Evolutionary conservation across 2,329 filamentous ascomycete species (phyloP).

Genomic region (Neofusicoccum ribis): DNA sequence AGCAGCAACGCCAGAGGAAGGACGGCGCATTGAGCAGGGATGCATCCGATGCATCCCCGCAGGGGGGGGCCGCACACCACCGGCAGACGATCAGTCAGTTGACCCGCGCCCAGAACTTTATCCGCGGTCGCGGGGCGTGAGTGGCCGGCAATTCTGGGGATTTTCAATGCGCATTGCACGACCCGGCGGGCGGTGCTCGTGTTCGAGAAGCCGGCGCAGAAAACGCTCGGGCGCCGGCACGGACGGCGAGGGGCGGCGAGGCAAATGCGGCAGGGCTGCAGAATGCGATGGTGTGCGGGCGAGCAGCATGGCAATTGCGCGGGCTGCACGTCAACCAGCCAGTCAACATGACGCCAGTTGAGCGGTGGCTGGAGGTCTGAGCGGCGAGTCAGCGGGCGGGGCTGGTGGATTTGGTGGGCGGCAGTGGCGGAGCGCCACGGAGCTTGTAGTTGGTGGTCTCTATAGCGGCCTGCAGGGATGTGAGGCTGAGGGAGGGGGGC

Average conservation of each 20-base stretch:
- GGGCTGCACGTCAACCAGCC: not conserved
- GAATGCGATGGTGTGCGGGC: not conserved
- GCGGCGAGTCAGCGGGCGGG: constrained; percentile 13
- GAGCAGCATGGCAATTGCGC: not conserved
- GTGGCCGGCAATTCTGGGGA: not conserved
- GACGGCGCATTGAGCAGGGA: constrained; percentile 2
- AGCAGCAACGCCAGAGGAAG: not conserved
- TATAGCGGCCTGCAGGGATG: not conserved
- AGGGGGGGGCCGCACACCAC: not conserved
- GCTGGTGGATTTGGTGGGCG: constrained; percentile 7
- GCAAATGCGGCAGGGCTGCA: not conserved
- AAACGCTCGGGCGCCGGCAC: not conserved
- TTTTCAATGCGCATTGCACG: not conserved
- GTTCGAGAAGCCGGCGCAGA: not conserved
- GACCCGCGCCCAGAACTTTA: not conserved
- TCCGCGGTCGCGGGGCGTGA: not conserved
- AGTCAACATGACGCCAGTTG: not conserved
- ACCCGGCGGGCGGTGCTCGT: not conserved
- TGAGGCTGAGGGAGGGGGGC: not conserved
- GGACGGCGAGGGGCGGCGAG: not conserved
- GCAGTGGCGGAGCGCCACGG: constrained; percentile 16
- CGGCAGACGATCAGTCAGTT: constrained; percentile 4
- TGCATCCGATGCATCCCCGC: not conserved
- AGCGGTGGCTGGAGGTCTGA: constrained; percentile 16
- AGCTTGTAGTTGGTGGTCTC: constrained; percentile 11